Base-by-base conservation (phyloP, 495 filamentous ascomycete genomes). In the Baudoinia panamericana region DNA sequence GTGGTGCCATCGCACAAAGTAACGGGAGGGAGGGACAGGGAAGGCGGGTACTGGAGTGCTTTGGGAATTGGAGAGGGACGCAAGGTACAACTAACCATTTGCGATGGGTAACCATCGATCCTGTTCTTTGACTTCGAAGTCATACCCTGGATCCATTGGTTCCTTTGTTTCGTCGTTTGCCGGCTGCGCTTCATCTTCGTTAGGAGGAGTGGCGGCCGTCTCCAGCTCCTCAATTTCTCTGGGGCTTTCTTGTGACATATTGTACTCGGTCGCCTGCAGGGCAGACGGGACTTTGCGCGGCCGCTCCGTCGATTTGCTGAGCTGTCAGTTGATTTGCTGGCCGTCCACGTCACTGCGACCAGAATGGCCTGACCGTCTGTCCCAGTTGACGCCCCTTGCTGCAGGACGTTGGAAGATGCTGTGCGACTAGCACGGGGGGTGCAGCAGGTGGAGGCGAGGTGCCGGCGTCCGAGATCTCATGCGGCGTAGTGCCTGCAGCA, bases 101-200 rank as follows among this genome's bases (percentile, higher is more conserved):
- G 90, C 90, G 76, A 97, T 97, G 65, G 90, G 90, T 63, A 97
- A 78, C 90, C 90, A 97, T 71, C 90, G 71, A 67, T 97, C 90
- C 64, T 97, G 90, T 65, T 97, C 90, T 70, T 97, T 97, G 64
- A 97, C 92, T 67, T 97, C 90, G 63, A 96, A 93, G 67, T 96
- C 90, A 70, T 80, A 86, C 69, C 72, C 71, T n/a, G n/a, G n/a
- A n/a, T n/a, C n/a, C 60, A 70, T 64, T 55, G 67, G 70, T 48
- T 76, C 72, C 57, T 63, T 66, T 57, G 72, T 70, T 56, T 63
- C 53, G 56, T 78, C 76, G 63, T 75, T 70, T 51, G 72, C 73
- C 22, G 31, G 30, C 13, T 37, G 42, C 8, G 30, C 21, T 39
- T 62, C 64, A 66, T 72, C 70, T 61, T 93, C 84, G 66, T 92